These are phyloP conservation scores for Boletus sensibilis DNA, from an alignment of 768 basidiomycete genomes.

Conservation along the genomic window DNA sequence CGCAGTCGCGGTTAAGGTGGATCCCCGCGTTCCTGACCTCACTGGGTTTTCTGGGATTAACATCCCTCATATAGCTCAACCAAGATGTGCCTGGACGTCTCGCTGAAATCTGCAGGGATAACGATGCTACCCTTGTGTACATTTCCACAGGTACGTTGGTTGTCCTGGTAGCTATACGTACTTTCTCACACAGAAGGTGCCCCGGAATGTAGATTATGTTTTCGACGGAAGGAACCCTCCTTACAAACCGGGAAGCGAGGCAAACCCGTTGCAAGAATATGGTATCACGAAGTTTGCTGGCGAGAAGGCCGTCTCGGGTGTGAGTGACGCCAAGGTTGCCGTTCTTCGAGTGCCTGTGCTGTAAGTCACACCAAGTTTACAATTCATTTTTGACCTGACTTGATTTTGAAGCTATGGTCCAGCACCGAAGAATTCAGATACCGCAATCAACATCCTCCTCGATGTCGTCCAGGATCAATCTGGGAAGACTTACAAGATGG, in stretches of 20 bases:
- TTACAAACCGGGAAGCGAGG: conserved; percentile 68
- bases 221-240: conserved; percentile 94
- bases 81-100: conserved; percentile 71
- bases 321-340: conserved; percentile 54
- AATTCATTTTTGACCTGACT: not conserved
- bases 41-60: not conserved
- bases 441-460: conserved; percentile 84
- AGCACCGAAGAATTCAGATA: conserved; percentile 79
- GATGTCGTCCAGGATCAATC: conserved; percentile 87
- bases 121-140: conserved; percentile 76
- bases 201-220: conserved; percentile 70
- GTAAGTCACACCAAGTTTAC: conserved; percentile 40
- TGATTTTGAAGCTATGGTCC: conserved; percentile 73
- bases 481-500: conserved; percentile 91
- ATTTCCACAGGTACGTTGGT: conserved; percentile 77
- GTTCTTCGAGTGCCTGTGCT: conserved; percentile 90
- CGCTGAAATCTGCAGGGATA: conserved; percentile 58
- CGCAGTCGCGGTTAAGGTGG: conserved; percentile 59
- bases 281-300: conserved; percentile 86
- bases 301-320: conserved; percentile 70
- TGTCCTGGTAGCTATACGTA: not conserved
- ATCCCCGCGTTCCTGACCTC: conserved; percentile 9
- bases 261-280: conserved; percentile 88
- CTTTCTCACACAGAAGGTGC: conserved; percentile 7
- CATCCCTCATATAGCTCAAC: conserved; percentile 59